phyloP scores from a whole-genome alignment of 139 green algal species.

The Zygnema circumcarinatum region DNA sequence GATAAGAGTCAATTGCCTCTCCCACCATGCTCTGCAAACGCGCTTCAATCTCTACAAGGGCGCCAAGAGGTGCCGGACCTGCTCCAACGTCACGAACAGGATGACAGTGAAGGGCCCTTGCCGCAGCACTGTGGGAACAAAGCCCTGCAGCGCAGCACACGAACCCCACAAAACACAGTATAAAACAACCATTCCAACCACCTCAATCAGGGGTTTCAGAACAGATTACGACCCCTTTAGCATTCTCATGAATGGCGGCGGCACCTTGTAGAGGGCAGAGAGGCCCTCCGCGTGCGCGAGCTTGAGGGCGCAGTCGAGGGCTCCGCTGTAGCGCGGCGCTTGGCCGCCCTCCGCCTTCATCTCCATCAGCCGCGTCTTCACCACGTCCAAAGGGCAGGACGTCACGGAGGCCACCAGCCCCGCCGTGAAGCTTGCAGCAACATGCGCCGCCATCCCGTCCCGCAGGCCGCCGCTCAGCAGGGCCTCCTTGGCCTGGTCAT shows the following conservation, averaged over 20 bases:
- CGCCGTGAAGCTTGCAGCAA: slow-evolving; percentile 9
- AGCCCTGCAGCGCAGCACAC: slow-evolving; percentile 21
- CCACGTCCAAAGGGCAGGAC: slow-evolving; percentile 86
- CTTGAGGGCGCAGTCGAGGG: slow-evolving; percentile 90
- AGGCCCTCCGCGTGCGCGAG: slow-evolving; percentile 78
- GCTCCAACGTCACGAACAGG: slow-evolving; percentile 31
- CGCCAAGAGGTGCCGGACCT: slow-evolving; percentile 6
- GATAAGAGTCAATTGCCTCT: too few species aligned
- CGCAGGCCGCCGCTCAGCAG: slow-evolving; percentile 2
- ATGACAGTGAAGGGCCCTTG: slow-evolving; percentile 39
- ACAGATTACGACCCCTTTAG: too few species aligned
- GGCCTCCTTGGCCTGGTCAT: slow-evolving; percentile 96
- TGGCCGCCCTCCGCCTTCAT: slow-evolving; percentile 92
- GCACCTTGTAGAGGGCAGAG: slow-evolving; percentile 91
- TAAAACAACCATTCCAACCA: too few species aligned
- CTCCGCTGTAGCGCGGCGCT: slow-evolving; percentile 72
- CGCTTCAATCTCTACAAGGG: not conserved
- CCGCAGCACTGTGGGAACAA: slow-evolving; percentile 26
- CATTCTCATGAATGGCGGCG: too few species aligned
- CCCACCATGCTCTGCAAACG: too few species aligned
- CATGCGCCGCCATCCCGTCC: slow-evolving; percentile 7
- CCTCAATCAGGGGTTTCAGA: too few species aligned
- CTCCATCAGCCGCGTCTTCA: slow-evolving; percentile 95
- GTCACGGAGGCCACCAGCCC: slow-evolving; percentile 69
- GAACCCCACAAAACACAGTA: too few species aligned